phyloP scores from a whole-genome alignment of 345 rosid genomes.

The Euclidium syriacum region DNA sequence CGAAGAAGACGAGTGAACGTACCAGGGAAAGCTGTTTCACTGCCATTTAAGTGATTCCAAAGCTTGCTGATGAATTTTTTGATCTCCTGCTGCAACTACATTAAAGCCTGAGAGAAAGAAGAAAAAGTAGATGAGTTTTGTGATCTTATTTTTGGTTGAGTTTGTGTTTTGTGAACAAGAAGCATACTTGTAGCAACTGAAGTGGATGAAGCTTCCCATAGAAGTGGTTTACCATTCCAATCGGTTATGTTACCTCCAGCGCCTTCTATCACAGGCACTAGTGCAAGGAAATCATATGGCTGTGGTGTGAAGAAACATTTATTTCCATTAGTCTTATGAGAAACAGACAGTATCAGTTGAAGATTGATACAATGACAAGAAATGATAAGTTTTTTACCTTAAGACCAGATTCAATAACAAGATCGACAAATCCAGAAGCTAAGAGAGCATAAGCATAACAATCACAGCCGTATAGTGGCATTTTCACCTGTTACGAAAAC shows the following conservation, averaged over 20 bases:
- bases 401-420: slow-evolving; percentile 87
- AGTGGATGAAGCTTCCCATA: slow-evolving; percentile 75
- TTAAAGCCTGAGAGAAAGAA: slow-evolving; percentile 53
- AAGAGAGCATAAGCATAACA: slow-evolving; percentile 96
- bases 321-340: slow-evolving; percentile 6
- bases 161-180: background rate
- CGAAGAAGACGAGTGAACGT: background rate
- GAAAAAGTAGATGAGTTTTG: background rate
- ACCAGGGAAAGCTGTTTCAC: slow-evolving; percentile 24
- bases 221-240: slow-evolving; percentile 66
- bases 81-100: slow-evolving; percentile 82
- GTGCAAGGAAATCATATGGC: slow-evolving; percentile 92
- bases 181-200: slow-evolving; percentile 54
- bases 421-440: slow-evolving; percentile 96
- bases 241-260: slow-evolving; percentile 86
- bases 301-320: slow-evolving; percentile 24
- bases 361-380: slow-evolving; percentile 5
- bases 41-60: slow-evolving; percentile 35
- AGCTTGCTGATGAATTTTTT: slow-evolving; percentile 43
- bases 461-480: slow-evolving; percentile 92
- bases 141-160: too few relatives aligned
- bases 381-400: slow-evolving; percentile 45
- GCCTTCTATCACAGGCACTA: slow-evolving; percentile 88
- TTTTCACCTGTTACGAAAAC: slow-evolving; percentile 65
- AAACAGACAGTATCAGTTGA: background rate